phyloP scores from a whole-genome alignment of 306 rosid genomes.

The Aeschynomene evenia region DNA sequence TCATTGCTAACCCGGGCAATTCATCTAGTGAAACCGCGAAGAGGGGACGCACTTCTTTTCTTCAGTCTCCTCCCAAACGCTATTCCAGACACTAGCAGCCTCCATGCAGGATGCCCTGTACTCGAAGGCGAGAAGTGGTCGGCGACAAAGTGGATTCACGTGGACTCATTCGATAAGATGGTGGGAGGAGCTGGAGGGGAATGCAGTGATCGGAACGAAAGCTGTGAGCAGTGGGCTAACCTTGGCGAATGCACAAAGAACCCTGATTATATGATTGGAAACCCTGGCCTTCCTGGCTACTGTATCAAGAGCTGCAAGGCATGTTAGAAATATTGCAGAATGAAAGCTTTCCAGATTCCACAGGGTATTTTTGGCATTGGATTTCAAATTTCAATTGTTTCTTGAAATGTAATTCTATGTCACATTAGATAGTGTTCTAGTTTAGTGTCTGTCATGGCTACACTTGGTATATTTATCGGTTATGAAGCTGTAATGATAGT shows the following conservation, averaged over 20 bases:
- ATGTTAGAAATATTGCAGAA: slow-evolving; percentile 45
- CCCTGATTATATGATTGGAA: slow-evolving; percentile 81
- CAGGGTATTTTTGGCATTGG: not conserved
- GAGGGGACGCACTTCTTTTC: slow-evolving; percentile 97
- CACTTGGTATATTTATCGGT: slow-evolving; percentile 15
- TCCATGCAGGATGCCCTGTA: slow-evolving; percentile 97
- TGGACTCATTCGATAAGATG: slow-evolving; percentile 71
- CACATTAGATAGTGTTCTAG: slow-evolving; percentile 15
- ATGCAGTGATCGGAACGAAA: slow-evolving; percentile 67
- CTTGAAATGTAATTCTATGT: slow-evolving; percentile 16
- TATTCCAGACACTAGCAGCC: slow-evolving; percentile 68
- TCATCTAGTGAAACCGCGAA: slow-evolving; percentile 74
- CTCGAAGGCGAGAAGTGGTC: slow-evolving; percentile 99
- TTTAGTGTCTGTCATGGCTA: not conserved
- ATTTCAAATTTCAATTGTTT: slow-evolving; percentile 21
- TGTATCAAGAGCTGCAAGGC: slow-evolving; percentile 86
- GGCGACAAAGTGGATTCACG: slow-evolving; percentile 97
- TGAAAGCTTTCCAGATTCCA: slow-evolving; percentile 18
- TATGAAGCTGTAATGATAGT: slow-evolving; percentile 24
- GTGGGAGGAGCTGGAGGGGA: slow-evolving; percentile 52
- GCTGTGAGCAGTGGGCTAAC: slow-evolving; percentile 86
- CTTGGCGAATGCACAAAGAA: slow-evolving; percentile 91
- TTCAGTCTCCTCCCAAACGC: slow-evolving; percentile 84
- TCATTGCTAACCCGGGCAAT: slow-evolving; percentile 23
- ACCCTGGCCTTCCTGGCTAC: slow-evolving; percentile 79